Conservation (phyloP, 2,329 filamentous ascomycete genomes). For the Aspergillus eucalypticola region DNA sequence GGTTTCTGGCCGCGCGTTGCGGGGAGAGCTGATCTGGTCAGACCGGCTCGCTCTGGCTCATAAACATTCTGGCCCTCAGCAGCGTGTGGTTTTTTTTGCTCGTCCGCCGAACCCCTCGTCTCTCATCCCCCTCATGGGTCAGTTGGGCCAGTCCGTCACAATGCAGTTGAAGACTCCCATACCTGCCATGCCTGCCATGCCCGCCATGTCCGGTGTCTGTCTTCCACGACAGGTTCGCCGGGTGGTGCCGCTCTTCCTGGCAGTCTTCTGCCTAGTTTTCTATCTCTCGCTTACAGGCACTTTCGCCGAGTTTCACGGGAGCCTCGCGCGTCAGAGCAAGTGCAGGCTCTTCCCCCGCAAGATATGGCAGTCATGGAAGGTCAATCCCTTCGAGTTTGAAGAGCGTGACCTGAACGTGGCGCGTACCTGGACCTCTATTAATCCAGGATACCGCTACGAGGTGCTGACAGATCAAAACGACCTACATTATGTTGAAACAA, state of each 20-base stretch:
- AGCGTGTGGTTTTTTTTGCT: background rate
- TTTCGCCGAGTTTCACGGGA: background rate
- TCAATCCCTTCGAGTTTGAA: conserved; percentile 66
- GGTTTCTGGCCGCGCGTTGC: background rate
- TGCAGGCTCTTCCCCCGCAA: conserved; percentile 59
- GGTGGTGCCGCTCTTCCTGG: background rate
- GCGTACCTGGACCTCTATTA: conserved; percentile 66
- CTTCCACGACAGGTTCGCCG: conserved; percentile 5
- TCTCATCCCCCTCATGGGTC: background rate
- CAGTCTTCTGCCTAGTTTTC: conserved; percentile 4
- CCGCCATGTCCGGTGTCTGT: background rate
- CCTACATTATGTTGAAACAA: conserved; percentile 65
- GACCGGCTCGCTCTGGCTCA: background rate
- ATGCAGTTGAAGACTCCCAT: conserved; percentile 7
- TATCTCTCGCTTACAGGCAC: conserved; percentile 6
- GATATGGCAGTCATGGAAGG: conserved; percentile 78
- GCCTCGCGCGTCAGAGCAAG: background rate
- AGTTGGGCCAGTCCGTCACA: background rate
- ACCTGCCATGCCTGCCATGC: too few relatives aligned
- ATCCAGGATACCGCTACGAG: conserved; percentile 67
- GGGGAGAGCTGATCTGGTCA: background rate
- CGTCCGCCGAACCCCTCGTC: background rate
- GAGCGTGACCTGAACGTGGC: conserved; percentile 62
- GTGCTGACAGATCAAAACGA: conserved; percentile 70
- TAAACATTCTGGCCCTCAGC: conserved; percentile 3